These are phyloP conservation scores for Trichoderma erinaceum DNA, from an alignment of 495 filamentous ascomycete species.

Conservation along the genomic window DNA sequence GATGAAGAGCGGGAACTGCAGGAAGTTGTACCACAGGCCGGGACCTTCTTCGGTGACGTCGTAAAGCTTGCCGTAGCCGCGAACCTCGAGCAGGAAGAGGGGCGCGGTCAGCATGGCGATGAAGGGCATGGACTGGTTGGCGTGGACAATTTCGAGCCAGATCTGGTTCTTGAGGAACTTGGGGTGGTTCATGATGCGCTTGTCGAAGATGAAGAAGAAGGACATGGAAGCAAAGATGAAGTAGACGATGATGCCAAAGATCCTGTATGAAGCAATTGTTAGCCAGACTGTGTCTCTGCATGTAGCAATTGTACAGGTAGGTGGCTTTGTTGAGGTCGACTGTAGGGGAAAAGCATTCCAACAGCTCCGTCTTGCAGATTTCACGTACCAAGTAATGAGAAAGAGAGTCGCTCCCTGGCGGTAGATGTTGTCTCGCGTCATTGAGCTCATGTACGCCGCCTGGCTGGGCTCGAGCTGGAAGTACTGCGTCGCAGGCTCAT, in stretches of 20 bases:
- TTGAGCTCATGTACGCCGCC: constrained; percentile 76
- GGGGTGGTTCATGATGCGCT: constrained; percentile 79
- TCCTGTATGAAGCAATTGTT: constrained; percentile 43
- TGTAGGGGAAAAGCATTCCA: no score
- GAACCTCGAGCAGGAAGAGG: constrained; percentile 77
- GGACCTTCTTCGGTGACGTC: constrained; percentile 66
- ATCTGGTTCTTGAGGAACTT: constrained; percentile 96
- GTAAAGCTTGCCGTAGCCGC: constrained; percentile 84
- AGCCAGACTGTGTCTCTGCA: neutral
- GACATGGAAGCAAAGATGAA: constrained; percentile 77
- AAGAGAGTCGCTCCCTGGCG: constrained; percentile 73
- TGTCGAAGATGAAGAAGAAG: constrained; percentile 91
- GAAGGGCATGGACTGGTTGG: constrained; percentile 64
- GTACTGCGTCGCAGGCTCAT: constrained; percentile 66
- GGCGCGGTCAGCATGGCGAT: constrained; percentile 82
- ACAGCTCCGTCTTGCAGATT: neutral
- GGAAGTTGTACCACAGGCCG: constrained; percentile 65
- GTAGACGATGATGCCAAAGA: constrained; percentile 80
- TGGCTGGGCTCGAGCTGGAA: constrained; percentile 63
- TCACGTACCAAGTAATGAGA: constrained; percentile 73
- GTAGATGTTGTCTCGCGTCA: constrained; percentile 72
- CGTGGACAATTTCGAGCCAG: constrained; percentile 74
- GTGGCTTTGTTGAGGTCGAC: neutral
- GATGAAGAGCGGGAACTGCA: constrained; percentile 91
- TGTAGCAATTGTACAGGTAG: constrained; percentile 13